These are phyloP conservation scores for Zygosaccharomyces siamensis DNA, from an alignment of 805 yeast species.

Conservation along the genomic window DNA sequence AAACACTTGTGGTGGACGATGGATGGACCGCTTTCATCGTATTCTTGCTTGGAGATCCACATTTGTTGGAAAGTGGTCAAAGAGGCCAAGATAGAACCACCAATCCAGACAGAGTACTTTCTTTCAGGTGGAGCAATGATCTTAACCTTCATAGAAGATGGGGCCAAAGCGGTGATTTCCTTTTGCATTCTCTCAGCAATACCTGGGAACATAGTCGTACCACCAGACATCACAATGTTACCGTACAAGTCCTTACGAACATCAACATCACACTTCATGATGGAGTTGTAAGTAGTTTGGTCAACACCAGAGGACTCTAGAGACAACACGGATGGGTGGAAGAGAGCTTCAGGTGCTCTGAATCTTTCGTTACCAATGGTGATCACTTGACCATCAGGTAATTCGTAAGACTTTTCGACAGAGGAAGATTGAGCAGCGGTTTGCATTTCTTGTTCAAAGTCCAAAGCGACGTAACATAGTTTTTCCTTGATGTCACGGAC, in stretches of 20 bases:
- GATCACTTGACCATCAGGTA: slow-evolving; percentile 99
- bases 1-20: slow-evolving; percentile 66
- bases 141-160: slow-evolving; percentile 99
- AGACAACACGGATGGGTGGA: slow-evolving; percentile 91
- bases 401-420: slow-evolving; percentile 97
- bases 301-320: slow-evolving; percentile 98
- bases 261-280: slow-evolving; percentile 98
- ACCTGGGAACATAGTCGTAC: slow-evolving; percentile 99
- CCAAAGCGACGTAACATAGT: slow-evolving; percentile 97
- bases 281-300: slow-evolving; percentile 71
- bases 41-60: slow-evolving; percentile 99
- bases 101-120: slow-evolving; percentile 99
- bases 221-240: slow-evolving; percentile 99
- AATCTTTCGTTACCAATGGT: slow-evolving; percentile 99
- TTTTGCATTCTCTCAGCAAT: slow-evolving; percentile 99
- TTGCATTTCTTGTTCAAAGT: slow-evolving; percentile 99
- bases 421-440: slow-evolving; percentile 97
- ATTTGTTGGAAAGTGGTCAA: slow-evolving; percentile 99
- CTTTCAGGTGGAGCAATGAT: slow-evolving; percentile 99
- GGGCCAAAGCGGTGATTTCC: slow-evolving; percentile 99
- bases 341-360: slow-evolving; percentile 99
- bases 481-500: slow-evolving; percentile 89
- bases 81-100: slow-evolving; percentile 99
- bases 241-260: slow-evolving; percentile 98
- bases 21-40: slow-evolving; percentile 99